These are phyloP conservation scores for Colletotrichum zoysiae DNA, from an alignment of 2,329 filamentous ascomycete species.

Conservation along the genomic window DNA sequence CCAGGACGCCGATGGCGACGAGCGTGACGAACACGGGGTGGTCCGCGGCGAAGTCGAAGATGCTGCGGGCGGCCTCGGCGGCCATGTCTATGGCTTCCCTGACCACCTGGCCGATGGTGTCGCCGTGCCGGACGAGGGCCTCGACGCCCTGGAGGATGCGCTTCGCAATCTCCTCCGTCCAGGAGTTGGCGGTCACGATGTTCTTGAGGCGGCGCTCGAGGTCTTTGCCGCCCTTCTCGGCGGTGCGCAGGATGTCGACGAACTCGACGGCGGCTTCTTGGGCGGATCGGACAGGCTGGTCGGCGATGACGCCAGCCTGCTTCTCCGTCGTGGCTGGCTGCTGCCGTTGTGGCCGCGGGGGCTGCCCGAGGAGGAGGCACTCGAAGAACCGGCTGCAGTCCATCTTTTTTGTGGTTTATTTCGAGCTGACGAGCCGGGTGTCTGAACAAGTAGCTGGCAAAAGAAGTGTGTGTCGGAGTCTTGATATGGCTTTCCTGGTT, in stretches of 20 bases:
- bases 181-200: slow-evolving; percentile 23
- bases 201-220: slow-evolving; percentile 23
- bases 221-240: slow-evolving; percentile 21
- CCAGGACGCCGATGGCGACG: slow-evolving; percentile 37
- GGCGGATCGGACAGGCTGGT: slow-evolving; percentile 5
- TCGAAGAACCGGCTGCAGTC: background rate
- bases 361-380: background rate
- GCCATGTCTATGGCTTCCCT: slow-evolving; percentile 31
- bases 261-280: slow-evolving; percentile 28
- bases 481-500: background rate
- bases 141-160: slow-evolving; percentile 31
- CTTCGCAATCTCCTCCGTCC: slow-evolving; percentile 36
- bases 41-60: slow-evolving; percentile 24
- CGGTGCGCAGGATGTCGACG: slow-evolving; percentile 21
- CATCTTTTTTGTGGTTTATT: background rate
- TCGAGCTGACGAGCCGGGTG: background rate
- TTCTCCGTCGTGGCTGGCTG: background rate
- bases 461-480: background rate
- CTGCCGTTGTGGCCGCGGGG: background rate
- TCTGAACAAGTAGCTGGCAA: background rate
- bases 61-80: background rate
- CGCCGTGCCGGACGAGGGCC: slow-evolving; percentile 23
- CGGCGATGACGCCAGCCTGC: background rate
- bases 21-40: slow-evolving; percentile 32
- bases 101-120: slow-evolving; percentile 29